Evolutionary conservation across 176 grass and related monocot genomes (phyloP).

Genomic region (Cocos nucifera): DNA sequence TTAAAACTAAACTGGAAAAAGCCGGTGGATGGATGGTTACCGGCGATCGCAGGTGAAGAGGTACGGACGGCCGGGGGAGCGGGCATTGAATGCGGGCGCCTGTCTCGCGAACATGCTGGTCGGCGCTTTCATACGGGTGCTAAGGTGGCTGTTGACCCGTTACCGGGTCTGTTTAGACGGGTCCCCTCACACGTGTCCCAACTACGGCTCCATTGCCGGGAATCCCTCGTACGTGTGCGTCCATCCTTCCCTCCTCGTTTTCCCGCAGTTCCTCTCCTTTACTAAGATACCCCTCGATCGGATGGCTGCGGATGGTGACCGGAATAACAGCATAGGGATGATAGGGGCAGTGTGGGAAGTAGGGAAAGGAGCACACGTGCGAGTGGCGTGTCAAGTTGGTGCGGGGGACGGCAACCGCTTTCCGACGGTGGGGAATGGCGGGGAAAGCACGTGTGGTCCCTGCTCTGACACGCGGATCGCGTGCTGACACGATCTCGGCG

Average conservation of each 20-base stretch:
- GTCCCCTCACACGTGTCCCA: not conserved
- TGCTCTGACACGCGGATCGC: conserved; percentile 1
- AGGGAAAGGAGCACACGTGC: not conserved
- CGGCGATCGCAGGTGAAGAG: not conserved
- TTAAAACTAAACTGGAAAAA: too few species aligned
- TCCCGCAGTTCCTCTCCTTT: too few species aligned
- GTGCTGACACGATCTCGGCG: conserved; percentile 11
- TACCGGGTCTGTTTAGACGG: not conserved
- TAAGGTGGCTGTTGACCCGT: not conserved
- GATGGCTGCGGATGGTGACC: too few species aligned
- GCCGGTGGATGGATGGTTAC: not conserved
- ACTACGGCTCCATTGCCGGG: not conserved
- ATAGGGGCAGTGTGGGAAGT: too few species aligned
- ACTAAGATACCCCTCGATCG: too few species aligned
- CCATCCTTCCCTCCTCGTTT: too few species aligned
- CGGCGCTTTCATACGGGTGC: not conserved
- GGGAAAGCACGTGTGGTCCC: conserved; percentile 9
- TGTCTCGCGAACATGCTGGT: not conserved
- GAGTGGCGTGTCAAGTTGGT: too few species aligned
- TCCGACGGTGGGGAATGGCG: too few species aligned
- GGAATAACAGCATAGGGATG: too few species aligned
- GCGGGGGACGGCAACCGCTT: too few species aligned
- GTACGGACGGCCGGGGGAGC: not conserved
- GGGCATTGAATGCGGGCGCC: not conserved
- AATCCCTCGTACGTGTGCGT: too few species aligned